phyloP scores from a whole-genome alignment of 176 grass and related monocot genomes.

The Carex pumila region DNA sequence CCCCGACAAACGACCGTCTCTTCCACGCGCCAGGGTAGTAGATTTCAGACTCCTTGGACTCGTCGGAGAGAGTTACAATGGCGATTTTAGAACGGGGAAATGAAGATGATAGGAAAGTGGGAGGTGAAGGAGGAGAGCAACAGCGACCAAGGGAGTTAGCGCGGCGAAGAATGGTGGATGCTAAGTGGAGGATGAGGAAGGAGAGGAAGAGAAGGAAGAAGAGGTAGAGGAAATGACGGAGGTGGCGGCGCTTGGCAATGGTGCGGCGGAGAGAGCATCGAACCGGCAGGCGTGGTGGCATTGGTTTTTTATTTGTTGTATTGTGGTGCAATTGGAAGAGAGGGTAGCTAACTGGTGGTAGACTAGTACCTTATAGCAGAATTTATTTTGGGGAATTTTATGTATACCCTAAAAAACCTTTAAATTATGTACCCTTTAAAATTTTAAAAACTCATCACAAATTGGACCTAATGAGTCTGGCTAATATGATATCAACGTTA shows the following conservation, averaged over 20 bases:
- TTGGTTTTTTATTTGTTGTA: neutral
- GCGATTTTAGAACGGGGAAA: constrained; percentile 20
- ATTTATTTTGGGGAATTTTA: too few relatives aligned
- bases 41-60: neutral
- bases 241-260: neutral
- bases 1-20: constrained; percentile 48
- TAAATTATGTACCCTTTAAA: too few relatives aligned
- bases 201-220: neutral
- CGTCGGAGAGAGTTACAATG: constrained; percentile 72
- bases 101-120: neutral
- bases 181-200: constrained; percentile 5
- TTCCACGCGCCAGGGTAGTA: neutral
- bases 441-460: too few relatives aligned
- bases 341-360: too few relatives aligned
- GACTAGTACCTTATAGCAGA: too few relatives aligned
- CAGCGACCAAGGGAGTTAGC: constrained; percentile 42
- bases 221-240: constrained; percentile 11
- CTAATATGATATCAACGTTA: too few relatives aligned
- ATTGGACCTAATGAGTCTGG: too few relatives aligned
- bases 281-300: neutral
- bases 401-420: too few relatives aligned
- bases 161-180: constrained; percentile 26
- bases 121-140: constrained; percentile 14
- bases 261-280: constrained; percentile 7
- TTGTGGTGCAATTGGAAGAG: neutral